These are phyloP conservation scores for Neurospora pannonica DNA, from an alignment of 495 filamentous ascomycete genomes.

Conservation along the genomic window DNA sequence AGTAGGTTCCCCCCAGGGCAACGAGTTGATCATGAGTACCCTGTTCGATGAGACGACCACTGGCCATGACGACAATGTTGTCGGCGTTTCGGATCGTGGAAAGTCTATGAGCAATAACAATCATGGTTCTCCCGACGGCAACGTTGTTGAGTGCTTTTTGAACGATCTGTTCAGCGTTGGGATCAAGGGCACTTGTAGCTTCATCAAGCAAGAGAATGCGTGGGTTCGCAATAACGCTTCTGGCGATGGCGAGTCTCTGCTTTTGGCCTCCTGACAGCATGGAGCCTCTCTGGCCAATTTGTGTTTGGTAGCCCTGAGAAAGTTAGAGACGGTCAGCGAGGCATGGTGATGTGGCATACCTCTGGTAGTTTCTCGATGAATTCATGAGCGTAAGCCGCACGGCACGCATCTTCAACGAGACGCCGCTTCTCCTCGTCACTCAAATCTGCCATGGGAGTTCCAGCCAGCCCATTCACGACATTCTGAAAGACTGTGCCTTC, in stretches of 20 bases:
- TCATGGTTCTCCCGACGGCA: constrained; percentile 56
- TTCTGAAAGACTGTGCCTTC: constrained; percentile 60
- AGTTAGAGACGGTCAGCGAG: not conserved
- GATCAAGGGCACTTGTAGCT: constrained; percentile 66
- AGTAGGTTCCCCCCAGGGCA: constrained; percentile 37
- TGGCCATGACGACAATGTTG: constrained; percentile 56
- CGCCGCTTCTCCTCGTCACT: constrained; percentile 38
- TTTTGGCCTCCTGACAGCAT: constrained; percentile 45
- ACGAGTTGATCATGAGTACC: constrained; percentile 59
- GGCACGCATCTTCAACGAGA: constrained; percentile 46
- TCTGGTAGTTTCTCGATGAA: constrained; percentile 49
- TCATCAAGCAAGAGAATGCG: constrained; percentile 73
- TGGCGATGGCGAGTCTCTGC: constrained; percentile 57
- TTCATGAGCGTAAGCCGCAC: constrained; percentile 44
- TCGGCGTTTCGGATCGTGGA: constrained; percentile 58
- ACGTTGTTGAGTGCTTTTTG: constrained; percentile 58
- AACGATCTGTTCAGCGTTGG: constrained; percentile 52
- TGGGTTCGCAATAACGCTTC: constrained; percentile 58
- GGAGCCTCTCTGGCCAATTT: constrained; percentile 41
- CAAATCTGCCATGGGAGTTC: constrained; percentile 41
- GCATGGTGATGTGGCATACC: not conserved
- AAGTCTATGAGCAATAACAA: constrained; percentile 62
- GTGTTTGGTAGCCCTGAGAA: constrained; percentile 40
- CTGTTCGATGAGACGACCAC: constrained; percentile 45
- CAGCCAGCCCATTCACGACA: constrained; percentile 49